Evolutionary conservation across 305 asterid genomes (phyloP).

Genomic region (Fraxinus greggii): DNA sequence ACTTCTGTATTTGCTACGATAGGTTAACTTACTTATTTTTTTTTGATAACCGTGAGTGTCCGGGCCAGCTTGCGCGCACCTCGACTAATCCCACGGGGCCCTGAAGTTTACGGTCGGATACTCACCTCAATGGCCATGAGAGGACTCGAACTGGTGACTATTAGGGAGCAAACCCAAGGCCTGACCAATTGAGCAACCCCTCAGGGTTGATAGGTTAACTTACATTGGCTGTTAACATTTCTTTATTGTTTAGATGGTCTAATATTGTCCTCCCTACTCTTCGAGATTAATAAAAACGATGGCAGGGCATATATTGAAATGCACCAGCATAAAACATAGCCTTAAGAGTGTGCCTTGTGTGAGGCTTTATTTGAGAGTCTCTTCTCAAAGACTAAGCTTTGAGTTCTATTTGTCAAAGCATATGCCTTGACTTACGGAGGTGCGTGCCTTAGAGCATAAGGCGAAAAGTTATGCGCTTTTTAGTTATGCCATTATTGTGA

Average conservation of each 20-base stretch:
- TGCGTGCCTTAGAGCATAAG: background rate
- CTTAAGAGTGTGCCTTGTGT: background rate
- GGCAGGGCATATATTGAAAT: background rate
- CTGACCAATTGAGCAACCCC: no score
- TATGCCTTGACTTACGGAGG: background rate
- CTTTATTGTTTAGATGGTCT: background rate
- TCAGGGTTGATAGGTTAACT: background rate
- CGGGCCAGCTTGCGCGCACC: no score
- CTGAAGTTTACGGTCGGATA: no score
- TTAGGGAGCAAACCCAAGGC: no score
- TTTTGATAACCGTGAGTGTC: no score
- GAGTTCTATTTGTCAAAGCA: background rate
- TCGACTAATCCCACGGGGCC: no score
- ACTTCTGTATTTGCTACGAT: background rate
- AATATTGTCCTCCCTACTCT: background rate
- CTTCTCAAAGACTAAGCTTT: background rate
- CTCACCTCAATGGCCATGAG: no score
- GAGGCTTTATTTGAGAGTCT: background rate
- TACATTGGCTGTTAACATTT: background rate
- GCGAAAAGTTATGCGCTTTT: background rate
- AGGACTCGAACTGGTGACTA: no score
- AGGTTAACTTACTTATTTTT: background rate
- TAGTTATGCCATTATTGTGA: background rate
- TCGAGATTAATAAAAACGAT: background rate
- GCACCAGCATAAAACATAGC: background rate